Base-by-base conservation (phyloP, 371 early-diverging fungal species). In the Sporodiniella umbellata region DNA sequence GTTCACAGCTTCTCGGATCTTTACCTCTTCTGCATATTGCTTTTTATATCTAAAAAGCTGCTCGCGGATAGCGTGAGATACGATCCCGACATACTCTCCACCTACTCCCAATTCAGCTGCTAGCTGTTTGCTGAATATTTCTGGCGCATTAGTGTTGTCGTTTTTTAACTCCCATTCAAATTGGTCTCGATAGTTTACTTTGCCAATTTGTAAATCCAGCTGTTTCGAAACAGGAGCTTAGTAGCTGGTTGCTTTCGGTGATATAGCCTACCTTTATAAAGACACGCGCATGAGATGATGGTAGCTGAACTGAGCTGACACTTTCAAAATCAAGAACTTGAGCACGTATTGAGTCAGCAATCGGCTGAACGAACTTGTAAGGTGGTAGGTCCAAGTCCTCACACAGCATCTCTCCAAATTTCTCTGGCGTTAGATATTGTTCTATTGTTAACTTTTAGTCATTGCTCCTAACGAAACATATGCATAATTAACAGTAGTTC, bases 141-240 rank as follows among this genome's bases (percentile, higher is more conserved):
- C 95, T 0, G 98, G 98, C 11, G 72, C 69, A 58, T 71, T 69
- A 8, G 81, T 80, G n/a, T 79, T 54, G 18, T 80, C 80, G 35
- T 63, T 68, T 17, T 65, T 63, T 10, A 93, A 70, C 51, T 93
- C 93, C 98, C 98, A 97, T 63, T 95, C 94, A 62, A 98, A 88
- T 21, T 85, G 86, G 68, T 98, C 98, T n/a, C 87, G 78, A 23
- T 95, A 68, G 54, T 90, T 85, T 15, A 88, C 73, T 47, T 84
- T 78, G 18, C 93, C 96, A 8, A 94, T 85, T 53, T 91, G 85
- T 31, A 97, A 52, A 70, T 97, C 95, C 37, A 97, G 78, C 86
- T 90, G 17, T 24, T 14, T 18, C 11, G 17, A 24, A 30, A 28
- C 1, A 42, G n/a, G n/a, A n/a, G n/a, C n/a, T n/a, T n/a, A n/a